Evolutionary conservation across 441 rosid species (phyloP), one percentile per base, ranked within the genome.

Genomic region (Syzygium syzygioides): DNA sequence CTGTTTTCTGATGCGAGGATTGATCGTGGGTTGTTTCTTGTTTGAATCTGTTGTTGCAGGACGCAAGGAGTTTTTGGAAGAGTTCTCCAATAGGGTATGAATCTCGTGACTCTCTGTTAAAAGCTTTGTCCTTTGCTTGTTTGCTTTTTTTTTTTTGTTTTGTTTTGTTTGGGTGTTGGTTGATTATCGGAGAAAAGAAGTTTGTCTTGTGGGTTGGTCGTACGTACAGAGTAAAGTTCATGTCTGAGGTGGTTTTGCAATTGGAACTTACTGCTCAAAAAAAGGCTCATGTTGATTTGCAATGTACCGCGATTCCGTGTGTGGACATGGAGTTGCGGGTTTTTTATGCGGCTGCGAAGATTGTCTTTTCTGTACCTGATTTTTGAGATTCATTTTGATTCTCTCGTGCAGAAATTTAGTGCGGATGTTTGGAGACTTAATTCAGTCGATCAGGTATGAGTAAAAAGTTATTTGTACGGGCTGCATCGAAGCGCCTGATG

Each of bases 381-480:
- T 37, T 71, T 71, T 4, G n/a, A 26, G 52, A 76, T 41, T 85
- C 25, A 11, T 53, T 85, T 85, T 53, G 56, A 17, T 88, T 91
- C 55, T 92, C 91, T 90, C 91, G 79, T 92, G 94, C 96, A 96
- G 98, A 96, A 94, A 89, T 90, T 88, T 92, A 91, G 91, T 93
- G 56, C 91, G 45, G 93, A 92, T 86, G 89, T 90, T 71, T 88
- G 91, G 89, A 90, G 89, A 91, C 97, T 96, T 59, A 92, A 88
- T 15, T 94, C 96, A 4, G 80, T 96, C 60, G 93, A 93, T 91
- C 97, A 94, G 94, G 99, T 97, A 94, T 85, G 89, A 30, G 45
- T n/a, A 59, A 64, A 23, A 32, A 55, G 7, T 89, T 80, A 55
- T 88, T 89, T 64, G 53, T 57, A 48, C 5, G 37, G 13, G 88